phyloP scores from a whole-genome alignment of 1,284 basidiomycete species.

The Apiotrichum domesticum region DNA sequence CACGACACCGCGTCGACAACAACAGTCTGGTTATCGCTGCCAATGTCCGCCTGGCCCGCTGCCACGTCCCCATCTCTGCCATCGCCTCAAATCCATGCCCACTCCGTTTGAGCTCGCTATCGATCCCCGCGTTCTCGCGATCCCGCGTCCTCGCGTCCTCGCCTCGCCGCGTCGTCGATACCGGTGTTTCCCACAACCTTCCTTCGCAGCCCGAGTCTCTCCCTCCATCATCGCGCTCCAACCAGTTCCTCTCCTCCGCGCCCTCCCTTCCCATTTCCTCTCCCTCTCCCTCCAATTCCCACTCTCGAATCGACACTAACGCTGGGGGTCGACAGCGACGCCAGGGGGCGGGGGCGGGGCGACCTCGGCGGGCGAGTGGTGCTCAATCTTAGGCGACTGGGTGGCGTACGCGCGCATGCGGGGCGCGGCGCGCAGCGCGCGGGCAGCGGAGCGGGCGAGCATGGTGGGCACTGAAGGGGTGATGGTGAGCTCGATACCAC shows the following conservation, averaged over 20 bases:
- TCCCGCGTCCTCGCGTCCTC: too few species aligned
- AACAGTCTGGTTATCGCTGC: too few species aligned
- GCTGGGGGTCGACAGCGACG: constrained; percentile 41
- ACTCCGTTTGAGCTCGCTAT: too few species aligned
- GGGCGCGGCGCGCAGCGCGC: constrained; percentile 22
- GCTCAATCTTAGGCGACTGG: not conserved
- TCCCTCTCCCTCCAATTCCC: not conserved
- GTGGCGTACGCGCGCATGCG: constrained; percentile 4
- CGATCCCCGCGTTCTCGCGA: too few species aligned
- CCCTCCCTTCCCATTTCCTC: not conserved
- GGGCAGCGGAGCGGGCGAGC: constrained; percentile 14
- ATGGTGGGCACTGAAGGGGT: constrained; percentile 11
- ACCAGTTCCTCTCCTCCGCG: not conserved
- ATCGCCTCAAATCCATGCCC: too few species aligned
- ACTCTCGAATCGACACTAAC: constrained; percentile 22
- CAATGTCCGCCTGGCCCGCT: too few species aligned
- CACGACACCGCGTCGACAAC: too few species aligned
- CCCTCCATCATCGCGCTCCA: not conserved
- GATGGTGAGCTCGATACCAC: not conserved
- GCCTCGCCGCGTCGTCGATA: too few species aligned
- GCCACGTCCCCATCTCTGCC: too few species aligned
- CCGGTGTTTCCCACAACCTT: too few species aligned
- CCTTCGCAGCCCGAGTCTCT: not conserved
- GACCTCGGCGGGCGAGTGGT: constrained; percentile 17
- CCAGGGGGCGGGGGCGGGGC: constrained; percentile 27